Conservation (phyloP, 495 filamentous ascomycete genomes). For the Tuber brumale region DNA sequence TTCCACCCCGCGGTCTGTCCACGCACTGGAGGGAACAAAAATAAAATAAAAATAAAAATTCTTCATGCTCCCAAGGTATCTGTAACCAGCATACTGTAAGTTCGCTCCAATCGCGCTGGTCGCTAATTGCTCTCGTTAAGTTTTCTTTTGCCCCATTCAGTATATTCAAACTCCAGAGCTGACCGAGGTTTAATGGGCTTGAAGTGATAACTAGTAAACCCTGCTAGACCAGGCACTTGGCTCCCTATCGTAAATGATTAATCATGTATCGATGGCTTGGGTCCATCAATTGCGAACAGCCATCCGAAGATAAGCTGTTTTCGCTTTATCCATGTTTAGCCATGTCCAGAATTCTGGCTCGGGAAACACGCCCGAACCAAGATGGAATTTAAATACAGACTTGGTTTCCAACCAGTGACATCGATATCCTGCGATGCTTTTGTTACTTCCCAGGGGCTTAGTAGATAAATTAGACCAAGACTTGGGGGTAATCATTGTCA, state of each 20-base stretch:
- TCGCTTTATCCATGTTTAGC: not conserved
- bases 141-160: not conserved
- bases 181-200: not conserved
- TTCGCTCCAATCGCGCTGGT: not conserved
- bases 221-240: not conserved
- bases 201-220: not conserved
- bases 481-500: not conserved
- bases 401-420: not conserved
- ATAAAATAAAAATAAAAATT: no score
- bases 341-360: not conserved
- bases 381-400: not conserved
- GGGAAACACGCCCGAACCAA: not conserved
- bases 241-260: not conserved
- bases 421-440: not conserved
- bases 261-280: not conserved
- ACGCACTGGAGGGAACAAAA: no score
- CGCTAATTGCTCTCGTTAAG: not conserved
- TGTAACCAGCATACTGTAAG: not conserved
- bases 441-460: not conserved
- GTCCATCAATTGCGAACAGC: not conserved
- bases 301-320: not conserved
- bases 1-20: not conserved
- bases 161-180: not conserved
- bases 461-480: not conserved
- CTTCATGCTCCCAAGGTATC: not conserved